phyloP scores from a whole-genome alignment of 148 eudicot species.

The Talinum fruticosum region DNA sequence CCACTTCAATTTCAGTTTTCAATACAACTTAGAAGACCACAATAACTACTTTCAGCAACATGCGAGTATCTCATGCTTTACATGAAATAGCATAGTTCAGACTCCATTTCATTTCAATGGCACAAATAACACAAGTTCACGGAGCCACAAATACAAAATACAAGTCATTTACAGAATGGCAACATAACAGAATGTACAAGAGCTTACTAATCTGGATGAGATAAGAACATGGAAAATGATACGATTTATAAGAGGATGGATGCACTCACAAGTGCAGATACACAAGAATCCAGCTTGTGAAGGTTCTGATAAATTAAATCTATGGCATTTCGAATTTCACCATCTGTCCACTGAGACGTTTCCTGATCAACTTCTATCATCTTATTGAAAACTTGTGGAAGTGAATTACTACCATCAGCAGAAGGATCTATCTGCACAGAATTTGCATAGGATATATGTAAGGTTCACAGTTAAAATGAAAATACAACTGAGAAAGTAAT shows the following conservation, averaged over 20 bases:
- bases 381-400: slow-evolving; percentile 53
- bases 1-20: no score
- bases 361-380: slow-evolving; percentile 59
- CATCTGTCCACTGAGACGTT: slow-evolving; percentile 75
- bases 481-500: background rate
- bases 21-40: background rate
- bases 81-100: background rate
- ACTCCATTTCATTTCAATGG: background rate
- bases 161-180: background rate
- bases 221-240: background rate
- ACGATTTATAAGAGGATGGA: background rate
- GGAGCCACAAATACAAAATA: background rate
- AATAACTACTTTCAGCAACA: background rate
- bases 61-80: background rate
- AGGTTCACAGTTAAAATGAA: background rate
- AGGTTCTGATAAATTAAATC: slow-evolving; percentile 67
- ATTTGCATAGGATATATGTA: slow-evolving; percentile 7
- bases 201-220: background rate
- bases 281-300: slow-evolving; percentile 62
- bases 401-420: slow-evolving; percentile 48
- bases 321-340: slow-evolving; percentile 67
- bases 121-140: background rate
- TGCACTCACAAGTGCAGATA: slow-evolving; percentile 59
- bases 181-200: background rate
- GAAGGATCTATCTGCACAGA: slow-evolving; percentile 55